Conservation (phyloP, 2,329 filamentous ascomycete species). For the Beauveria pseudobassiana region DNA sequence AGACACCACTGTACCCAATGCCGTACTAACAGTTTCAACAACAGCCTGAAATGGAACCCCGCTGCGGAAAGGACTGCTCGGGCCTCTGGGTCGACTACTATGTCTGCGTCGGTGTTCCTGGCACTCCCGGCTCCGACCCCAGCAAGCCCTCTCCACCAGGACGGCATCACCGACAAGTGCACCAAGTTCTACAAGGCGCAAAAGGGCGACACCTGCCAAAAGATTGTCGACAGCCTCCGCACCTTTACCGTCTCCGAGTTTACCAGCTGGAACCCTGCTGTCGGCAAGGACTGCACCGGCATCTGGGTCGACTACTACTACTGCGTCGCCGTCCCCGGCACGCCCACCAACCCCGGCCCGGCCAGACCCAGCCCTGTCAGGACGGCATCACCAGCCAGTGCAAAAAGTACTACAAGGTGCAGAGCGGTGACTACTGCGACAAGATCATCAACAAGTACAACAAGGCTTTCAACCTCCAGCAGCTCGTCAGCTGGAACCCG, state of each 20-base stretch:
- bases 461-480: slow-evolving; percentile 8
- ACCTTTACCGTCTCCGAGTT: slow-evolving; percentile 17
- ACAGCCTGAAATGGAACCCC: slow-evolving; percentile 22
- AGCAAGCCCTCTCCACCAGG: slow-evolving; percentile 10
- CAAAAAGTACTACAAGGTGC: slow-evolving; percentile 13
- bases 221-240: slow-evolving; percentile 19
- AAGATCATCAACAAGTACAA: slow-evolving; percentile 10
- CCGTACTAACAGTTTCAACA: background rate
- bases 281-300: slow-evolving; percentile 10
- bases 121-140: slow-evolving; percentile 3
- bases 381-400: slow-evolving; percentile 10
- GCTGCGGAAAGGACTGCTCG: slow-evolving; percentile 8
- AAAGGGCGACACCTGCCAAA: slow-evolving; percentile 20
- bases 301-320: slow-evolving; percentile 10
- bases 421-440: slow-evolving; percentile 14
- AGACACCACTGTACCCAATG: background rate
- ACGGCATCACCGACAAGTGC: slow-evolving; percentile 4
- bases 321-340: slow-evolving; percentile 11
- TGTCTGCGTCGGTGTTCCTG: slow-evolving; percentile 21
- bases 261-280: slow-evolving; percentile 9
- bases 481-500: slow-evolving; percentile 10
- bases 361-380: background rate
- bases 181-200: slow-evolving; percentile 13
- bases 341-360: slow-evolving; percentile 4
- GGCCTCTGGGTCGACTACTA: slow-evolving; percentile 13